phyloP scores from a whole-genome alignment of 768 basidiomycete genomes.

The Sarcomyxa edulis region DNA sequence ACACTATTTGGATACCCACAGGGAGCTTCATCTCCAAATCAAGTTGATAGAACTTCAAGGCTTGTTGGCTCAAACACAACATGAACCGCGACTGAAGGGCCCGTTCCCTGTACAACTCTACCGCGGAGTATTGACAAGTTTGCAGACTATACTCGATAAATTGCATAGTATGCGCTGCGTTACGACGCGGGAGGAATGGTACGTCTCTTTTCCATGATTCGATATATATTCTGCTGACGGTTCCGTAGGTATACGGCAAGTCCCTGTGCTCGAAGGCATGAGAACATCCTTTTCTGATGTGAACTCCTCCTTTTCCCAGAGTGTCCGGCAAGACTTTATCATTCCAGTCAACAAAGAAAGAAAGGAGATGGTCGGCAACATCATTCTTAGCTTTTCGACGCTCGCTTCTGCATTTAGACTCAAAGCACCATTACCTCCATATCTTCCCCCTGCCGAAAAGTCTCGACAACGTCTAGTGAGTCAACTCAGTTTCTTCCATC shows the following conservation, averaged over 20 bases:
- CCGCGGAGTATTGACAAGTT: constrained; percentile 71
- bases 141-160: constrained; percentile 83
- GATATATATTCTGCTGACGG: constrained; percentile 7
- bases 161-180: constrained; percentile 96
- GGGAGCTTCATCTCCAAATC: constrained; percentile 94
- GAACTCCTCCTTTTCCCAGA: constrained; percentile 35
- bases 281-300: background rate
- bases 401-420: constrained; percentile 75
- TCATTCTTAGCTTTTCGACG: constrained; percentile 83
- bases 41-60: constrained; percentile 83
- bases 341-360: constrained; percentile 85
- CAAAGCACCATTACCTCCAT: constrained; percentile 93
- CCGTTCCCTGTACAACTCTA: constrained; percentile 89
- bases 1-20: constrained; percentile 26
- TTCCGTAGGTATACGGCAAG: constrained; percentile 65
- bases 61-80: constrained; percentile 81
- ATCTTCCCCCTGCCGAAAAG: constrained; percentile 89
- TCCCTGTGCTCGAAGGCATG: no score
- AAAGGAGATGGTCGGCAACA: constrained; percentile 92
- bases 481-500: constrained; percentile 2
- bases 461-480: constrained; percentile 74
- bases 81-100: constrained; percentile 94
- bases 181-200: constrained; percentile 95
- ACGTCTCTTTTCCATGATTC: constrained; percentile 15
- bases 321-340: constrained; percentile 82